Percentiles rank a stretch among this genome's conserved stretches.
phyloP scores from a whole-genome alignment of 2,329 filamentous ascomycete species.

The Arthroderma sp. region DNA sequence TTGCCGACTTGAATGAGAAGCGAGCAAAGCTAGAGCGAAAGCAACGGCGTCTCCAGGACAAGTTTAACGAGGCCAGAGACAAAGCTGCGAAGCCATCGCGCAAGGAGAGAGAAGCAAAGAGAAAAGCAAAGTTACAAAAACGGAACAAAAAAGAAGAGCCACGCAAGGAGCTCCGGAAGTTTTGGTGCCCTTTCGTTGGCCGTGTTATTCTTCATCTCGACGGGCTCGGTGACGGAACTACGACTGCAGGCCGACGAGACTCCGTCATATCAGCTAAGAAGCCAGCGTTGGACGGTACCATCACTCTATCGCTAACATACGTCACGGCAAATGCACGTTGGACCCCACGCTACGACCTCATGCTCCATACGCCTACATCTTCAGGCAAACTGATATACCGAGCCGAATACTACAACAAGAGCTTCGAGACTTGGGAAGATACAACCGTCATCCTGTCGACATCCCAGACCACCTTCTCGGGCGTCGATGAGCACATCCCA shows the following conservation, averaged over 20 bases:
- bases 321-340: constrained; percentile 48
- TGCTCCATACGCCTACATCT: constrained; percentile 45
- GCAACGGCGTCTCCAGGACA: constrained; percentile 15
- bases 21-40: constrained; percentile 19
- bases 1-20: constrained; percentile 20
- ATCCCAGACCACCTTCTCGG: constrained; percentile 48
- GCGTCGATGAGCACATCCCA: constrained; percentile 45
- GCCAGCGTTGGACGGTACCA: constrained; percentile 11
- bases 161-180: constrained; percentile 25
- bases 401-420: constrained; percentile 50
- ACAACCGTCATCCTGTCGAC: constrained; percentile 52
- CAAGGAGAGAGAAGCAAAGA: constrained; percentile 20
- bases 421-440: constrained; percentile 52
- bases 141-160: constrained; percentile 23
- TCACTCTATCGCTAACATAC: constrained; percentile 44
- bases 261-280: constrained; percentile 20
- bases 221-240: constrained; percentile 18
- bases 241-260: constrained; percentile 17
- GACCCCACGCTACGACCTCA: constrained; percentile 51
- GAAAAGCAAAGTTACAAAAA: constrained; percentile 20
- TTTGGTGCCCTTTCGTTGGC: constrained; percentile 28
- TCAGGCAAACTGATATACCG: constrained; percentile 48
- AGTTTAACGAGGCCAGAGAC: constrained; percentile 14
- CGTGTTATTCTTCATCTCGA: constrained; percentile 29
- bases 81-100: constrained; percentile 18